phyloP scores from a whole-genome alignment of 2,329 filamentous ascomycete genomes.

The Epichloe sp. region DNA sequence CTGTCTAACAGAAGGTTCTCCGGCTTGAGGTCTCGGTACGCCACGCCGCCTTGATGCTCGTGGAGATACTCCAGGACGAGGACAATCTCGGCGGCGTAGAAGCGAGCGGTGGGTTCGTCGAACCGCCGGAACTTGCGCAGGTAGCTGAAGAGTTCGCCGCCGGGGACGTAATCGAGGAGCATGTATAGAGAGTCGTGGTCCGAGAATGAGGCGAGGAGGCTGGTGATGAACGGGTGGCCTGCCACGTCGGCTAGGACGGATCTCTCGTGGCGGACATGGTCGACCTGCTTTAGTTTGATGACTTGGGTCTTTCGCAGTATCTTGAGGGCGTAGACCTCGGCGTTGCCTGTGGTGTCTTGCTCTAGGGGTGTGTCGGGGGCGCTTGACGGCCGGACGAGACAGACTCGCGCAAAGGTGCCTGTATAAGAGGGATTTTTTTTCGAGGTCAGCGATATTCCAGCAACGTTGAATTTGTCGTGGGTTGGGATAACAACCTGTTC shows the following conservation, averaged over 20 bases:
- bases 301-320: constrained; percentile 62
- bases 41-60: constrained; percentile 62
- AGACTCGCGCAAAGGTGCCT: constrained; percentile 75
- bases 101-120: constrained; percentile 63
- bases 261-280: constrained; percentile 76
- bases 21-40: constrained; percentile 71
- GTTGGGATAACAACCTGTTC: constrained; percentile 41
- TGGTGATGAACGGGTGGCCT: constrained; percentile 74
- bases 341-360: constrained; percentile 16
- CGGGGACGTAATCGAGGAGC: constrained; percentile 71
- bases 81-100: constrained; percentile 76
- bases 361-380: constrained; percentile 23
- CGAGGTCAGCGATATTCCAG: background rate
- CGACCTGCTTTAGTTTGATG: constrained; percentile 73
- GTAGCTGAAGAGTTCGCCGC: constrained; percentile 76
- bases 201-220: constrained; percentile 64
- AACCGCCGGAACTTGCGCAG: constrained; percentile 66
- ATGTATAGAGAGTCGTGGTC: constrained; percentile 70
- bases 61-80: constrained; percentile 71
- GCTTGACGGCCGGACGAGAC: constrained; percentile 55
- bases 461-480: background rate
- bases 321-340: constrained; percentile 64
- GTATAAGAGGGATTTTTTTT: background rate
- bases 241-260: constrained; percentile 64
- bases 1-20: constrained; percentile 70